Evolutionary conservation across 441 rosid species (phyloP).

Genomic region (Brassica hybrid): DNA sequence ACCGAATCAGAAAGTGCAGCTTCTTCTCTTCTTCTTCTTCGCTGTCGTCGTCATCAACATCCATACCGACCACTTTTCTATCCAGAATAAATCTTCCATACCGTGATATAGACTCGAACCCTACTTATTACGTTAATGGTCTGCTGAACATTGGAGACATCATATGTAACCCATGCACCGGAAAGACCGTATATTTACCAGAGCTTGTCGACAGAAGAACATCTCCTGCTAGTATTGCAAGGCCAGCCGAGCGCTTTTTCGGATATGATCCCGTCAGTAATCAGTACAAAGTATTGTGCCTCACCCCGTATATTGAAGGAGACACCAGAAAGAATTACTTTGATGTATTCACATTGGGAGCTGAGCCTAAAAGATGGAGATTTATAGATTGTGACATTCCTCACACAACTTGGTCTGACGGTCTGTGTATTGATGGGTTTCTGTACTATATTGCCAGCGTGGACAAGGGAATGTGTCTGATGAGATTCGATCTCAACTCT

Average conservation of each 20-base stretch:
- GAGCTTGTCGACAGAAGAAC: too few species aligned
- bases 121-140: neutral
- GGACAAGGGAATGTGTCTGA: neutral
- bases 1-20: neutral
- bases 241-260: neutral
- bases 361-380: neutral
- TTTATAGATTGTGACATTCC: neutral
- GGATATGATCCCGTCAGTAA: neutral
- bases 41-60: neutral
- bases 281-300: conserved; percentile 1
- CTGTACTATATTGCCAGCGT: conserved; percentile 1
- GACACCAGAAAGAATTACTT: neutral
- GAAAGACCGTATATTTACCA: neutral
- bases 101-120: neutral
- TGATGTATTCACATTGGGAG: conserved; percentile 7
- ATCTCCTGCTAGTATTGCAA: neutral
- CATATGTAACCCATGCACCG: conserved; percentile 1
- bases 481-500: conserved; percentile 6
- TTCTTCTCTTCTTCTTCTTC: neutral
- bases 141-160: neutral
- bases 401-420: neutral
- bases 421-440: neutral
- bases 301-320: neutral
- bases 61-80: neutral
- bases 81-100: neutral